Evolutionary conservation across 257 asterid genomes (phyloP), one percentile per base, ranked within the genome.

Genomic region (Anisodus tanguticus): DNA sequence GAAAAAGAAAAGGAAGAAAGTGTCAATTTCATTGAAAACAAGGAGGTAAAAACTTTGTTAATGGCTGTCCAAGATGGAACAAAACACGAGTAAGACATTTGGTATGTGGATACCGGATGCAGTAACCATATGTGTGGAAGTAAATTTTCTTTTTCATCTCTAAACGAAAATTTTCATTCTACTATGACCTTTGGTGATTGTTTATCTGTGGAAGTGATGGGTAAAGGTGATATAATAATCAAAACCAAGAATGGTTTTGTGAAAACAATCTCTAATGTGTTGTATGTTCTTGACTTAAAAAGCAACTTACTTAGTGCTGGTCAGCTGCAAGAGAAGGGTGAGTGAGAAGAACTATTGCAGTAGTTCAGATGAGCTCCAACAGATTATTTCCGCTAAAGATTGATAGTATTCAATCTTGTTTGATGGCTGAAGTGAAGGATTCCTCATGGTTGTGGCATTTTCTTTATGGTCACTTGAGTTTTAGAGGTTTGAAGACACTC

Each of bases 81-180:
- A 4, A 35, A 76, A 10, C 0, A 15, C 0, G 58, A 22, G 4
- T 3, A 4, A 1, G 17, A 49, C 22, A 45, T 15, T 4, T 63
- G 41, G 84, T 55, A 59, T 19, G 9, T 62, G 1, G 62, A 81
- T 6, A 3, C 59, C 1, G 49, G 76, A 2, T 60, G 76, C 13
- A 45, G 5, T 35, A 81, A 81, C 17, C 62, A 81, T 3, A 81
- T 81, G 84, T 13, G 49, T 81, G 63, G 62, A n/a, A 41, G 37
- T 22, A 81, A 82, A 60, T 55, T 15, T 37, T 8, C 0, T 7
- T 58, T 80, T 37, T 37, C 72, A 6, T 15, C 16, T 4, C 37
- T 80, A 60, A 39, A 80, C 31, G 72, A 80, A 57, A 19, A 0
- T 19, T 35, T 55, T 6, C 70, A 6, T 55, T 22, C 54, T 3